Conservation (phyloP, 2,329 filamentous ascomycete species). For the Emericellopsis cladophorae region DNA sequence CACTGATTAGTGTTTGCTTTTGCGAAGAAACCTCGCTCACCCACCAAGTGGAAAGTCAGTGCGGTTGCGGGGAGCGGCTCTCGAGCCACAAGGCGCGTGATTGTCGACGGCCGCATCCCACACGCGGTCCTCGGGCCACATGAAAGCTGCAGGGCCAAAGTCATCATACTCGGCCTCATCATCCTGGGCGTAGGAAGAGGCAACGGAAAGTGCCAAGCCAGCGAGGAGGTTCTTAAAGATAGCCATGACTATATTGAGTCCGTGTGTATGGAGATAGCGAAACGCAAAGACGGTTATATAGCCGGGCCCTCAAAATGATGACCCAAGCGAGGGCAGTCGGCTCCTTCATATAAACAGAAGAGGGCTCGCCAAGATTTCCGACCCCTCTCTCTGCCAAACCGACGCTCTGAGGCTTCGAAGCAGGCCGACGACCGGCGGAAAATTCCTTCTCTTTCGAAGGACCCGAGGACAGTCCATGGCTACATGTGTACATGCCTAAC, state of each 20-base stretch:
- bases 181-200: neutral
- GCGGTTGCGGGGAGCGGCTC: conserved; percentile 30
- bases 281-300: neutral
- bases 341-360: too few relatives aligned
- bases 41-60: conserved; percentile 43
- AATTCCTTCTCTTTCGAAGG: too few relatives aligned
- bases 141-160: conserved; percentile 43
- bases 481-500: too few relatives aligned
- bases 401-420: too few relatives aligned
- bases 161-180: conserved; percentile 7
- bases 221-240: neutral
- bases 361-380: too few relatives aligned
- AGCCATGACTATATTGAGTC: too few relatives aligned
- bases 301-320: neutral
- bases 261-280: neutral
- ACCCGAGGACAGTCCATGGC: too few relatives aligned
- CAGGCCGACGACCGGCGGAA: too few relatives aligned
- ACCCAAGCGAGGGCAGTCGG: too few relatives aligned
- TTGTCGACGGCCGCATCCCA: conserved; percentile 44
- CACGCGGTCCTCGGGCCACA: conserved; percentile 45
- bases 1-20: neutral
- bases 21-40: conserved; percentile 4
- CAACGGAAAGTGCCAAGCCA: neutral
- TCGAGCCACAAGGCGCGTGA: conserved; percentile 42
- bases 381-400: too few relatives aligned